A percentile compares a stretch with the other conserved stretches of the same genome.
Evolutionary conservation across 2,329 filamentous ascomycete genomes (phyloP).

Genomic region (Xylariaceae sp.): DNA sequence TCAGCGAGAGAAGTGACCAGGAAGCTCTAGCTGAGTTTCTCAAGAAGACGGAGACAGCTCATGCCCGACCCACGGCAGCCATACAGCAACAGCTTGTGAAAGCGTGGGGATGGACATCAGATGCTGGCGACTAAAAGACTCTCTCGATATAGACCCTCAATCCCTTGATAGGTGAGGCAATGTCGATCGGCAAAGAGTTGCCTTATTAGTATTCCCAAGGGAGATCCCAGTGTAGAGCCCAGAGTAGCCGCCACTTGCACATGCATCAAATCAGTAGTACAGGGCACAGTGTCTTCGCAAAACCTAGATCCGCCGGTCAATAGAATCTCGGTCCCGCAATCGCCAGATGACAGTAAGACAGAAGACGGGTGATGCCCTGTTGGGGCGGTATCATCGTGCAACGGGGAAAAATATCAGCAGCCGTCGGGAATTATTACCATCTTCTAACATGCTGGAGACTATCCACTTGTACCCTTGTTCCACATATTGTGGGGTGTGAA

Average conservation of each 20-base stretch:
- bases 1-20: constrained; percentile 53
- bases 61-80: constrained; percentile 59
- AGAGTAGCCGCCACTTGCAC: too few species aligned
- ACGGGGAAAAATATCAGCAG: background rate
- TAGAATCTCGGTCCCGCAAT: constrained; percentile 1
- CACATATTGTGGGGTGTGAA: constrained; percentile 14
- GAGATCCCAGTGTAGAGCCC: background rate
- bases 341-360: background rate
- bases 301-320: background rate
- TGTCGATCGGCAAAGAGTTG: background rate
- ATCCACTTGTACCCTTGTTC: background rate
- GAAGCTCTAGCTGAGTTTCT: constrained; percentile 56
- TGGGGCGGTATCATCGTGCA: too few species aligned
- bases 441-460: background rate
- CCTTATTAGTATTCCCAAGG: constrained; percentile 1
- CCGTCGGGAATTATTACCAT: constrained; percentile 25
- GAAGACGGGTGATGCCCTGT: constrained; percentile 1
- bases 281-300: background rate
- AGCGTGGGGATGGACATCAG: constrained; percentile 55
- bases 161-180: background rate
- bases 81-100: constrained; percentile 55
- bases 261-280: background rate
- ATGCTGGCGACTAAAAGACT: constrained; percentile 30
- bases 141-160: background rate
- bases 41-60: constrained; percentile 54